A percentile compares a stretch with the other conserved stretches of the same genome.
Evolutionary conservation across 2,329 filamentous ascomycete genomes (phyloP).

Genomic region (Xylariaceae sp.): DNA sequence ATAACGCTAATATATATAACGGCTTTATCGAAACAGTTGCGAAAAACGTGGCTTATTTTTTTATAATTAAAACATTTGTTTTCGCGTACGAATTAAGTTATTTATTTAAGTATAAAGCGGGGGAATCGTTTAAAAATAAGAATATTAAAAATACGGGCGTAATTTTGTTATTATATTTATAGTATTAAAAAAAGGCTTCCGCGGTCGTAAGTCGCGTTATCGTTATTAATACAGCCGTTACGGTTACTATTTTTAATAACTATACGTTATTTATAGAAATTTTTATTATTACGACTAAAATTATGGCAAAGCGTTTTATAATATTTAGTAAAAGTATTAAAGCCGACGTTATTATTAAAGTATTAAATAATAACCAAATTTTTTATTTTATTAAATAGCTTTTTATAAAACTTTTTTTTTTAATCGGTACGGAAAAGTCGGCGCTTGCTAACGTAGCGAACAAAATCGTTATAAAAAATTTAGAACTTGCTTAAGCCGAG

Average conservation of each 20-base stretch:
- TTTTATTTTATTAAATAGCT: too few relatives aligned
- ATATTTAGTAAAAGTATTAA: constrained; percentile 1
- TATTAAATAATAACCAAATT: too few relatives aligned
- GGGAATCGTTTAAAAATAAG: background rate
- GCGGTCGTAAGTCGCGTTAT: background rate
- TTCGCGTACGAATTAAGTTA: background rate
- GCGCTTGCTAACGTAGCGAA: too few relatives aligned
- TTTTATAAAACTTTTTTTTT: too few relatives aligned
- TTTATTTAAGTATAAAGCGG: background rate
- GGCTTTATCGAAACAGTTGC: too few relatives aligned
- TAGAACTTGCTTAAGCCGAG: too few relatives aligned
- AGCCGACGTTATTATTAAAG: background rate
- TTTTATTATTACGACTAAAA: constrained; percentile 1
- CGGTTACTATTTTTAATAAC: background rate
- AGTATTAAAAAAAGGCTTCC: background rate
- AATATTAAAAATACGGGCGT: background rate
- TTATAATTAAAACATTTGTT: background rate
- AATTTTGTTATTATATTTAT: background rate
- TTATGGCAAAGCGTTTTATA: background rate
- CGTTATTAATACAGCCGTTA: background rate
- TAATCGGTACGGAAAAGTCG: too few relatives aligned
- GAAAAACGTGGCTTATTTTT: background rate
- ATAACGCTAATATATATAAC: background rate
- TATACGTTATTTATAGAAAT: background rate
- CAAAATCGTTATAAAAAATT: too few relatives aligned